Base-by-base conservation (phyloP, 768 basidiomycete species). In the Clitopilus hobsonii region DNA sequence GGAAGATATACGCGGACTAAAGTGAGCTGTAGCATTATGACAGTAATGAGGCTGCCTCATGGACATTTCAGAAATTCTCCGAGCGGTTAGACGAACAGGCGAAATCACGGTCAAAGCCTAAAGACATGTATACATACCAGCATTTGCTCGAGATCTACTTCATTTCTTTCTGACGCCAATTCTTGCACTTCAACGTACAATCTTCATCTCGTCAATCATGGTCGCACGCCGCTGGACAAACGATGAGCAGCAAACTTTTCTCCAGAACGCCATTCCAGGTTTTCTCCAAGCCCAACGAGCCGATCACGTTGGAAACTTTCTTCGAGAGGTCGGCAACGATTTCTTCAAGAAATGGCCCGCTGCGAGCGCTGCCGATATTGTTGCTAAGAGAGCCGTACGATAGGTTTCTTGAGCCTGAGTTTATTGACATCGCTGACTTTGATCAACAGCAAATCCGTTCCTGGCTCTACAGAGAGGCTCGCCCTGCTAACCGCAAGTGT, bases 151-250 rank as follows among this genome's bases (percentile, higher is more conserved):
- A n/a, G n/a, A n/a, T n/a, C n/a, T n/a, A n/a, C n/a, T n/a, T n/a
- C n/a, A n/a, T n/a, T n/a, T n/a, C n/a, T n/a, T n/a, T n/a, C n/a
- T n/a, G n/a, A n/a, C n/a, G n/a, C n/a, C n/a, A n/a, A n/a, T n/a
- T n/a, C n/a, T n/a, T n/a, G n/a, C n/a, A n/a, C n/a, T n/a, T n/a
- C n/a, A n/a, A n/a, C n/a, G n/a, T n/a, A n/a, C n/a, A n/a, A n/a
- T n/a, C n/a, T n/a, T n/a, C n/a, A n/a, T n/a, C n/a, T n/a, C n/a
- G n/a, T n/a, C n/a, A n/a, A n/a, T n/a, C n/a, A n/a, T n/a, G n/a
- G n/a, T n/a, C n/a, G n/a, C n/a, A n/a, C n/a, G n/a, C n/a, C 50
- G 26, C 5, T 51, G 50, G 50, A 51, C 50, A 30, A 51, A 25
- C 6, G 26, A 1, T 7, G 50, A 51, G 3, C 50, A 51, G n/a